Conservation (phyloP, 2,329 filamentous ascomycete genomes). For the Aspergillus sojae region DNA sequence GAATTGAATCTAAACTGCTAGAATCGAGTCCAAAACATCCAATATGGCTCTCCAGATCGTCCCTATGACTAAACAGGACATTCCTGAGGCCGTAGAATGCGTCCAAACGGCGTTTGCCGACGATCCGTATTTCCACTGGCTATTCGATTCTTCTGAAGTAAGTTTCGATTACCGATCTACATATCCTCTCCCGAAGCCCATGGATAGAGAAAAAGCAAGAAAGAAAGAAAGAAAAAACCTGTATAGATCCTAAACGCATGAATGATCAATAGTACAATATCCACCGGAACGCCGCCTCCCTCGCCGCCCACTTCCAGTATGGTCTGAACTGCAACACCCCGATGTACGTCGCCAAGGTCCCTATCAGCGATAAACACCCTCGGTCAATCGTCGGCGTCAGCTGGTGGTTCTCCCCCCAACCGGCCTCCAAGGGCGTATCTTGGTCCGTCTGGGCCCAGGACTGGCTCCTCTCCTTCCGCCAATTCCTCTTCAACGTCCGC, state of each 20-base stretch:
- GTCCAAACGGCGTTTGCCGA: conserved; percentile 68
- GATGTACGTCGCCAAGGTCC: conserved; percentile 71
- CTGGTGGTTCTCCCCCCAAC: conserved; percentile 69
- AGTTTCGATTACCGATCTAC: conserved; percentile 20
- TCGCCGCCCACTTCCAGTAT: conserved; percentile 65
- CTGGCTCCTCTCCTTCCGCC: conserved; percentile 68
- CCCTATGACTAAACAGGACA: conserved; percentile 60
- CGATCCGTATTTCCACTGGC: conserved; percentile 69
- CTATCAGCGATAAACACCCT: conserved; percentile 21
- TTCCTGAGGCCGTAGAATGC: conserved; percentile 64
- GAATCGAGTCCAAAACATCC: background rate
- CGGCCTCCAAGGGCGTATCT: conserved; percentile 50
- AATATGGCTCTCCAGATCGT: conserved; percentile 59
- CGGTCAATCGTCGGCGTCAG: conserved; percentile 66
- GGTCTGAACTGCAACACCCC: conserved; percentile 61
- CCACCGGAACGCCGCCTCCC: conserved; percentile 63
- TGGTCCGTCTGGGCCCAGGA: conserved; percentile 66
- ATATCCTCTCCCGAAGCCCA: background rate
- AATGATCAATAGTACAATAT: conserved; percentile 55
- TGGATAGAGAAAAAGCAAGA: background rate
- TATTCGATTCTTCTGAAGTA: conserved; percentile 62
- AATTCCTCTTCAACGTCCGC: conserved; percentile 67
- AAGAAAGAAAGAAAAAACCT: conserved; percentile 15
- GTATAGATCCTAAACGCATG: conserved; percentile 9
- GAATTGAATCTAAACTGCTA: conserved; percentile 27